A percentile compares a stretch with the other conserved stretches of the same genome.
These are phyloP conservation scores for Camelina laxa DNA, from an alignment of 345 rosid genomes.

Conservation along the genomic window DNA sequence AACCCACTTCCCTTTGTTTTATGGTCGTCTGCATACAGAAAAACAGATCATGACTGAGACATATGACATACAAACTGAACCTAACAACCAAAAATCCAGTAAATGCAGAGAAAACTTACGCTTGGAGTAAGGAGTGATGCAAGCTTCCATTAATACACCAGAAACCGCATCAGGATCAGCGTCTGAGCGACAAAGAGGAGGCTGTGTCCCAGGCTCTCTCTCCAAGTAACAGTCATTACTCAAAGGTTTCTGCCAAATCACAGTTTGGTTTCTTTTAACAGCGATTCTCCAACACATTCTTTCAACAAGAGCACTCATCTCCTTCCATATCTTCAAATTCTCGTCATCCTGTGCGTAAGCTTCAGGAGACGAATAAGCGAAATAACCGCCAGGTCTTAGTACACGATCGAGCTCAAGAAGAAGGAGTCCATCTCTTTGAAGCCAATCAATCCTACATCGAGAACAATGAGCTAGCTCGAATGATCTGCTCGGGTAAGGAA, in stretches of 20 bases:
- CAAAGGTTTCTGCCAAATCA: constrained; percentile 93
- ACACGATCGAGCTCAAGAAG: constrained; percentile 97
- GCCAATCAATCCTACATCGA: constrained; percentile 99
- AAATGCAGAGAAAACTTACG: constrained; percentile 57
- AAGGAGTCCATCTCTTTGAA: constrained; percentile 96
- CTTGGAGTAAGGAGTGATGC: constrained; percentile 86
- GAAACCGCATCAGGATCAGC: constrained; percentile 90
- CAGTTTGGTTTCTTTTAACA: constrained; percentile 90
- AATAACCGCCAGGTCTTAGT: constrained; percentile 98
- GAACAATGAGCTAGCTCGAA: constrained; percentile 98
- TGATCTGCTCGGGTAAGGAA: constrained; percentile 99
- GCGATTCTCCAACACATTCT: constrained; percentile 99
- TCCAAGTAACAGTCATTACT: constrained; percentile 86
- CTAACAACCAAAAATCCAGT: not conserved
- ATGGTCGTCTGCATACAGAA: constrained; percentile 63
- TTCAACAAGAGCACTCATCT: constrained; percentile 89
- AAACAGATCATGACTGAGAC: constrained; percentile 21
- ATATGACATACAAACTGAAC: not conserved
- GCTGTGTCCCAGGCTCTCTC: constrained; percentile 81
- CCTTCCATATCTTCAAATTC: constrained; percentile 89
- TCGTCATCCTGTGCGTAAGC: constrained; percentile 98
- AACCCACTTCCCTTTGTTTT: constrained; percentile 81
- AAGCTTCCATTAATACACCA: constrained; percentile 90
- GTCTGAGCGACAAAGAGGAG: constrained; percentile 89
- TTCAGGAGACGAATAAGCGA: constrained; percentile 98